Percentiles rank a stretch among this genome's conserved stretches.
These are phyloP conservation scores for Diaporthe vexans DNA, from an alignment of 2,329 filamentous ascomycete genomes.

Conservation along the genomic window DNA sequence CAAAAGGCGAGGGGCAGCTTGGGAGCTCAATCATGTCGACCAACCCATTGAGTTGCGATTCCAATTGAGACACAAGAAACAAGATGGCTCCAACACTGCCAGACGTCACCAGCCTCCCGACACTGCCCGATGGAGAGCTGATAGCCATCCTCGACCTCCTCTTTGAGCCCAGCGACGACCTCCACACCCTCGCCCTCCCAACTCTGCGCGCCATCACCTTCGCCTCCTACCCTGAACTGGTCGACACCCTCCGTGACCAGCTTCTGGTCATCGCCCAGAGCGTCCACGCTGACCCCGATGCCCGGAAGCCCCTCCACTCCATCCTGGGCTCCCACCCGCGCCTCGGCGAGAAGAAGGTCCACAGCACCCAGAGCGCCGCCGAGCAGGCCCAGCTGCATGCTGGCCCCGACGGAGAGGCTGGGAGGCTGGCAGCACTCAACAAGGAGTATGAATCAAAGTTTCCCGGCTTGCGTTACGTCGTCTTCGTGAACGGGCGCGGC, in stretches of 20 bases:
- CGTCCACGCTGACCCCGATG: slow-evolving; percentile 61
- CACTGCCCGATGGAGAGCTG: slow-evolving; percentile 68
- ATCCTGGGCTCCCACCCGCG: slow-evolving; percentile 88
- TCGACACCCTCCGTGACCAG: slow-evolving; percentile 74
- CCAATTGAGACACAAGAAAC: no score
- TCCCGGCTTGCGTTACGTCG: slow-evolving; percentile 88
- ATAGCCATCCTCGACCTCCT: slow-evolving; percentile 78
- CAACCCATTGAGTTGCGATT: background rate
- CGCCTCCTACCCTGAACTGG: slow-evolving; percentile 76
- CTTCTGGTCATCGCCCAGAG: slow-evolving; percentile 69
- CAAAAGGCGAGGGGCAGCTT: background rate
- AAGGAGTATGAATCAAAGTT: slow-evolving; percentile 83
- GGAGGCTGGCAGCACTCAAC: slow-evolving; percentile 75
- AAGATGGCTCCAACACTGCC: slow-evolving; percentile 62
- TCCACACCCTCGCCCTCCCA: slow-evolving; percentile 80
- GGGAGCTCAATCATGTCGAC: background rate
- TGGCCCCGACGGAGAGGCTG: slow-evolving; percentile 68
- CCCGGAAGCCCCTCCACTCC: slow-evolving; percentile 72
- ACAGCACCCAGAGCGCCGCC: slow-evolving; percentile 83
- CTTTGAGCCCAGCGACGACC: slow-evolving; percentile 84
- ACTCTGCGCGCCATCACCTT: slow-evolving; percentile 71
- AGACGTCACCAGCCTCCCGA: slow-evolving; percentile 66
- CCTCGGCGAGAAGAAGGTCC: slow-evolving; percentile 83
- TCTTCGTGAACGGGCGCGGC: slow-evolving; percentile 88
- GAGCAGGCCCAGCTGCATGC: slow-evolving; percentile 84